Base-by-base conservation (phyloP, 306 rosid genomes). In the Acacia acuminata region DNA sequence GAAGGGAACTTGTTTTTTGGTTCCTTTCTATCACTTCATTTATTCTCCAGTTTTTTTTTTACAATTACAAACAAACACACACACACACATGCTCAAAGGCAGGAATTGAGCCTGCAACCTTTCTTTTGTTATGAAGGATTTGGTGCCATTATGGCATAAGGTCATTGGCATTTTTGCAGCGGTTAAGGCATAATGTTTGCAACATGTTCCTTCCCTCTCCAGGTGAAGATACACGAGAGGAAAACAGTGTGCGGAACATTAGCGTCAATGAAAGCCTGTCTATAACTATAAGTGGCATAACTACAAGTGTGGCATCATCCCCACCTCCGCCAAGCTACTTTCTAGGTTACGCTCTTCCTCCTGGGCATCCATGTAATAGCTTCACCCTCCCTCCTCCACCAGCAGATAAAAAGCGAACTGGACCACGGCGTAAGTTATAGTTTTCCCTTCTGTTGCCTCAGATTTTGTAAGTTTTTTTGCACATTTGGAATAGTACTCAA, bases 301-400 rank as follows among this genome's bases (percentile, higher is more conserved):
- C 50, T 77, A n/a, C 75, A 6, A 66, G 53, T 27, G 56, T 78
- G 19, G 88, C 65, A 5, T 73, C 85, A 76, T 89, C 89, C 73
- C 95, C 93, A 55, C 94, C 97, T 77, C 93, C 91, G 9, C 92
- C 89, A 63, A 82, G 89, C 64, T 77, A 91, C 83, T 96, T 96
- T 86, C 82, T 91, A 73, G 99, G 99, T 20, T 96, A 96, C 76
- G 73, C 88, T 71, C 98, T 96, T 87, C 94, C 99, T 77, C 82
- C 84, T 2, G 98, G 92, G 51, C 99, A 96, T 90, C 99, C 92
- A 2, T 96, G 99, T 83, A 92, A 89, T 79, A 86, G 81, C 80
- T 92, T 96, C 86, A 86, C 97, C 40, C 78, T 96, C 83, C 99
- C 98, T 84, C 99, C 99, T 71, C 98, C 99, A 42, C 99, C 99